phyloP scores from a whole-genome alignment of 2,329 filamentous ascomycete genomes.

The Pyrenochaeta sp. region DNA sequence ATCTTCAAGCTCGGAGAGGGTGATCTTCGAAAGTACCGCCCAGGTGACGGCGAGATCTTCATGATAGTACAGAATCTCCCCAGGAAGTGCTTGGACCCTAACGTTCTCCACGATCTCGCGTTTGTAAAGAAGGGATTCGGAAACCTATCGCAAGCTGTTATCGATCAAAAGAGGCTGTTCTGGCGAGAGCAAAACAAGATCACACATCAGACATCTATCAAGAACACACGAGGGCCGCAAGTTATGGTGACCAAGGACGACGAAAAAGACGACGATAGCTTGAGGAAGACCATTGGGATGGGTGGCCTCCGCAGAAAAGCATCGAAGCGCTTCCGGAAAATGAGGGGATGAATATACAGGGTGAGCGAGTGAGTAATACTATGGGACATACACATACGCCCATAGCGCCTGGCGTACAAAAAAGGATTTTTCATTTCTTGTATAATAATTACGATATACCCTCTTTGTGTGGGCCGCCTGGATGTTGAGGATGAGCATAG shows the following conservation, averaged over 20 bases:
- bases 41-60: constrained; percentile 94
- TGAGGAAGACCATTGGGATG: constrained; percentile 24
- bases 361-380: not conserved
- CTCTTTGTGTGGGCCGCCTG: constrained; percentile 18
- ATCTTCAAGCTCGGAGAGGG: constrained; percentile 89
- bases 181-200: constrained; percentile 44
- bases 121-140: constrained; percentile 82
- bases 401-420: constrained; percentile 13
- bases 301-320: constrained; percentile 32
- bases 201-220: constrained; percentile 28
- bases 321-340: constrained; percentile 30
- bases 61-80: constrained; percentile 91
- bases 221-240: constrained; percentile 18
- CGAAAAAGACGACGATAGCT: constrained; percentile 31
- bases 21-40: constrained; percentile 75
- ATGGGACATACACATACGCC: constrained; percentile 4
- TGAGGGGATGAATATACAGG: constrained; percentile 19
- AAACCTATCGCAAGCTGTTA: constrained; percentile 79
- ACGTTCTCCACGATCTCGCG: constrained; percentile 80
- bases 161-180: constrained; percentile 72
- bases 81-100: constrained; percentile 80
- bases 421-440: constrained; percentile 16
- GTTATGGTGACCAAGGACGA: constrained; percentile 14
- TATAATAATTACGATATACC: constrained; percentile 32
- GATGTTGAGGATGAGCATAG: not conserved